Conservation (phyloP, 2,329 filamentous ascomycete species). For the Fusarium anguioides region DNA sequence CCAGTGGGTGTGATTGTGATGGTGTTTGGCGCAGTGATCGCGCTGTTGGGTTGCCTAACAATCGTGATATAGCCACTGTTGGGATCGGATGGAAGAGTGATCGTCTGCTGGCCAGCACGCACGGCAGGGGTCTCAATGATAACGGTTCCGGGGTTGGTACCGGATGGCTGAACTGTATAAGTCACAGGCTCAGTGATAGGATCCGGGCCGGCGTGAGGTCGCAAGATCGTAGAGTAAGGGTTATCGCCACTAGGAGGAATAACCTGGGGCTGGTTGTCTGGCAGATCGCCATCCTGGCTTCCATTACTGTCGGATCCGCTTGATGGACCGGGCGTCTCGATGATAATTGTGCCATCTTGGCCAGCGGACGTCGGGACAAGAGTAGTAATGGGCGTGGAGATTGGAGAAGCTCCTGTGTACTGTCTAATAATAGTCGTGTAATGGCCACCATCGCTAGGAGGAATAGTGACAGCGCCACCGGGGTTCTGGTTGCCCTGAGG, state of each 20-base stretch:
- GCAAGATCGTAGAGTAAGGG: conserved; percentile 22
- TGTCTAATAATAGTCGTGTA: conserved; percentile 31
- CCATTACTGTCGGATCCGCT: conserved; percentile 2
- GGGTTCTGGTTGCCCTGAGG: conserved; percentile 21
- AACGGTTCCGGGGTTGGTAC: conserved; percentile 19
- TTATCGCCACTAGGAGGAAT: conserved; percentile 24
- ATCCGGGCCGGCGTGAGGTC: conserved; percentile 22
- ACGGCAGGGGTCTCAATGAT: conserved; percentile 31
- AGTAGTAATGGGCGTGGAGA: conserved; percentile 28
- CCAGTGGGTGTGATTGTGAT: conserved; percentile 20
- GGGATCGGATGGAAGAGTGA: conserved; percentile 36
- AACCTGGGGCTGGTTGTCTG: conserved; percentile 19
- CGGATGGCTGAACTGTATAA: conserved; percentile 19
- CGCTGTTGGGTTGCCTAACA: conserved; percentile 15
- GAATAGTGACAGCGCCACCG: conserved; percentile 26
- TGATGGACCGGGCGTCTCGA: conserved; percentile 26
- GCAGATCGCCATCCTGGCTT: not conserved
- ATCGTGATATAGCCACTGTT: conserved; percentile 29
- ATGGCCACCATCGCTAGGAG: conserved; percentile 24
- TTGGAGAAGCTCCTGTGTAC: conserved; percentile 15
- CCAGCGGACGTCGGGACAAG: conserved; percentile 25
- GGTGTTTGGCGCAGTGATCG: conserved; percentile 27
- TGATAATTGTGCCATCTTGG: conserved; percentile 30
- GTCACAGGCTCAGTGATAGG: conserved; percentile 30
- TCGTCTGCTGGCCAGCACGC: conserved; percentile 10